Base-by-base conservation (phyloP, 805 yeast species). In the Starmerella stigmatis region DNA sequence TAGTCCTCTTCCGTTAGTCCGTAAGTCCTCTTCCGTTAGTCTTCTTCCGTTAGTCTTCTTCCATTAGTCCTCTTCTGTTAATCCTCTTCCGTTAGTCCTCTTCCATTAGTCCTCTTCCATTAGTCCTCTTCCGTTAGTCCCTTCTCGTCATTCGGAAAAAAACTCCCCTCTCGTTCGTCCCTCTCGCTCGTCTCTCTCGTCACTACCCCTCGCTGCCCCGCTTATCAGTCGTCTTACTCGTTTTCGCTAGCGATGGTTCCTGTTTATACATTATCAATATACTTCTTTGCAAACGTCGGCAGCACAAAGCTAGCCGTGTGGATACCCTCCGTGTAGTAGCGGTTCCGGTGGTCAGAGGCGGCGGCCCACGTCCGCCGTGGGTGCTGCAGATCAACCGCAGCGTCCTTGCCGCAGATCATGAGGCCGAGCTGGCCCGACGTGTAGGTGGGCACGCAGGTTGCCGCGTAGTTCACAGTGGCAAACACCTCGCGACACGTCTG, bases 371-470 rank as follows among this genome's bases (percentile, higher is more conserved):
- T 68, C 64, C 96, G 77, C 51, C 75, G 54, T 40, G 97, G 96
- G 53, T 65, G 70, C 57, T 67, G 71, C 47, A 89, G 81, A 52
- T 80, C 70, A 41, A 79, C 78, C 21, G 64, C 56, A 13, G 74
- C 62, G 60, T 83, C 81, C 70, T 86, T 89, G 52, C 81, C 74
- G 65, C 96, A 88, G 49, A 89, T 88, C 95, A 89, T 85, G 69
- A 92, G 85, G n/a, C 97, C 98, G 60, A 89, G 81, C 64, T 86
- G 94, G 53, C 98, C 98, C 16, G 95, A 79, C 53, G 98, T 95
- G 62, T 89, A 89, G 48, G 97, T 88, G 61, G 98, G 98, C 56
- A 88, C 86, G 61, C 92, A 76, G 48, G 94, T 81, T 70, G 84
- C 83, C 27, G 94, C 86, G 64, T 86, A 88, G 62, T 82, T 92